phyloP scores from a whole-genome alignment of 495 filamentous ascomycete genomes.

The Penicillium silybi region DNA sequence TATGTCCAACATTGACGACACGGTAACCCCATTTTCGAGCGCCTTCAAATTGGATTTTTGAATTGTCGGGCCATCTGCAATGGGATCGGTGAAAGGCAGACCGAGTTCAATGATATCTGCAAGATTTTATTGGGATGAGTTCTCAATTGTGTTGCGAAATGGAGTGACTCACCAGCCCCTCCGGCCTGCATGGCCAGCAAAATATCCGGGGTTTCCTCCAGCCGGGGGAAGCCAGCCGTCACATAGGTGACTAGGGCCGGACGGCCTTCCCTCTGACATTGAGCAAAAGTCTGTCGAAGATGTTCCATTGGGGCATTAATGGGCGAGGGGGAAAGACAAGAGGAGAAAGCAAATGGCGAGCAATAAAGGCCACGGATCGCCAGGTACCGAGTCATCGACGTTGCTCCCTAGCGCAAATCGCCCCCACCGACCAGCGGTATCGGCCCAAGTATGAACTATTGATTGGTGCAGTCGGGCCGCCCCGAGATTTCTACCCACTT shows the following conservation, averaged over 20 bases:
- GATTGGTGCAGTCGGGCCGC: too few relatives aligned
- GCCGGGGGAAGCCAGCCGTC: conserved; percentile 86
- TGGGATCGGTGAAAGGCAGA: conserved; percentile 95
- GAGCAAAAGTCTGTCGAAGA: too few relatives aligned
- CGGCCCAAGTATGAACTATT: too few relatives aligned
- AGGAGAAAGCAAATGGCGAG: too few relatives aligned
- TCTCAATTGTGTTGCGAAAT: neutral
- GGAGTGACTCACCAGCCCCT: conserved; percentile 66
- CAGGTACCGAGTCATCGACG: too few relatives aligned
- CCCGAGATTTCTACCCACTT: too few relatives aligned
- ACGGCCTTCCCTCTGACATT: conserved; percentile 68
- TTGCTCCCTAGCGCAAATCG: too few relatives aligned
- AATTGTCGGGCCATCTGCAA: conserved; percentile 92
- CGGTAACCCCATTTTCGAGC: conserved; percentile 82
- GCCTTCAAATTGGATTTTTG: conserved; percentile 88
- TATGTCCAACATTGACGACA: conserved; percentile 70
- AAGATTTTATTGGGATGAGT: neutral
- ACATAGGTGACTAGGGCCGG: conserved; percentile 90
- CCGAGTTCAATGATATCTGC: conserved; percentile 52
- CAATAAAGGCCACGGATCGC: too few relatives aligned
- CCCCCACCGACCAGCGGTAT: too few relatives aligned
- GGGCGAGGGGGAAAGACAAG: too few relatives aligned
- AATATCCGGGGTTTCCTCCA: conserved; percentile 74
- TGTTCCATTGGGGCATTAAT: too few relatives aligned
- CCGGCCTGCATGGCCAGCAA: conserved; percentile 87